Evolutionary conservation across 2,329 filamentous ascomycete genomes (phyloP).

Genomic region (Curvularia verruculosa): DNA sequence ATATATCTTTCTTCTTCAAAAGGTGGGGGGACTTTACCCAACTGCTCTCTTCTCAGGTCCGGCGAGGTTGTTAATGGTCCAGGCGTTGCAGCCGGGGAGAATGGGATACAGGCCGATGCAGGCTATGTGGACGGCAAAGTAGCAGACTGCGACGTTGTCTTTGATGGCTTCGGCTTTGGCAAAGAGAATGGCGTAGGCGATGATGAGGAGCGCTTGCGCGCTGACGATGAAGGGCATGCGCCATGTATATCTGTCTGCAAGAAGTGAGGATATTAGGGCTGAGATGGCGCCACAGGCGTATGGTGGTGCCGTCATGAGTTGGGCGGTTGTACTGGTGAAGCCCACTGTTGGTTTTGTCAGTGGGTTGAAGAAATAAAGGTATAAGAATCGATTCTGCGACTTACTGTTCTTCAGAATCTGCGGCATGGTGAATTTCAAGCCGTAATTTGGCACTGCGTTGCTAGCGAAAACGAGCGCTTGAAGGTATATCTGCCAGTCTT

Average conservation of each 20-base stretch:
- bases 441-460: constrained; percentile 44
- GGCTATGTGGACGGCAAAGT: constrained; percentile 51
- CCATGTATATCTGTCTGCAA: constrained; percentile 29
- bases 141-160: constrained; percentile 51
- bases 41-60: constrained; percentile 60
- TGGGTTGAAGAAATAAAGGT: not conserved
- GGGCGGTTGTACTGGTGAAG: constrained; percentile 31
- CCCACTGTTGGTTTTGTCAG: constrained; percentile 21
- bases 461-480: constrained; percentile 49
- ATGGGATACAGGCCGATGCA: constrained; percentile 44
- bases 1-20: no score
- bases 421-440: constrained; percentile 36
- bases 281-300: constrained; percentile 32
- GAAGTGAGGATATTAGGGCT: constrained; percentile 21
- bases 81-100: constrained; percentile 52
- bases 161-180: constrained; percentile 38
- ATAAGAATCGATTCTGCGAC: not conserved
- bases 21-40: no score
- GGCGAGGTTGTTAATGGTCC: constrained; percentile 62
- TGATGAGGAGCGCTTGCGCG: constrained; percentile 38
- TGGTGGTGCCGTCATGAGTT: constrained; percentile 34
- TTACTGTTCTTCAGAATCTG: constrained; percentile 20
- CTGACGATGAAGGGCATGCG: constrained; percentile 31
- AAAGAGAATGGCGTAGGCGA: constrained; percentile 58
- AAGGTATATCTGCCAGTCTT: constrained; percentile 58